Base-by-base conservation (phyloP, 176 grass and related monocot genomes). In the Avena atlantica region DNA sequence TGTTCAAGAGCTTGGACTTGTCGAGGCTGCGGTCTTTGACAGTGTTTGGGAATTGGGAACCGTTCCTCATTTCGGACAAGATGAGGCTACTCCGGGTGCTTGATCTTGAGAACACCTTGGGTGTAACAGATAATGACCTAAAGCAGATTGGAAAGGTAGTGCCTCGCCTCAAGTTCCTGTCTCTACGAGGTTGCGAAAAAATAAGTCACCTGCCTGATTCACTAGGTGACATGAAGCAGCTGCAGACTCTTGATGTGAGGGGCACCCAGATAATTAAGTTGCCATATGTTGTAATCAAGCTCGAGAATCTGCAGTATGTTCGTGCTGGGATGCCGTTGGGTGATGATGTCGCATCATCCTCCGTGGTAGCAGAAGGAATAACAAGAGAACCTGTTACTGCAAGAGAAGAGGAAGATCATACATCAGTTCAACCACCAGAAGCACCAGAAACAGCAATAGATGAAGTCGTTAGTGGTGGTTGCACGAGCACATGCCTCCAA, bases 141-240 rank as follows among this genome's bases (percentile, higher is more conserved):
- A 5, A 70, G 4, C 10, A 19, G 1, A 77, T 90, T 12, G 5
- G 16, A 17, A 40, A 75, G 50, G 34, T 48, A 31, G 27, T 70
- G 4, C 16, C 9, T 34, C 85, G 74, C 31, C 70, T 87, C 17
- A 87, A 51, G 70, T 84, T 74, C 53, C 70, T 91, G 14, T 86
- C 73, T 6, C 45, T 87, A 1, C 73, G 80, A 21, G 34, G 72
- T 1, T 19, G 20, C 1, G 9, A 10, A 3, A 9, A 34, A 0
- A 48, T 67, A 4, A 20, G 14, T 31, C 10, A 1, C 2, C 62
- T 81, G 24, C 63, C 63, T 6, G 47, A 53, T 53, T 52, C 79
- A 4, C 6, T 81, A 0, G 3, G 6, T 81, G 24, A 10, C 4
- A 45, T 81, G 5, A 37, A 6, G 62, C 61, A 34, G 9, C 47